These are phyloP conservation scores for Filobasidium wieringae DNA, from an alignment of 768 basidiomycete species.

Conservation along the genomic window DNA sequence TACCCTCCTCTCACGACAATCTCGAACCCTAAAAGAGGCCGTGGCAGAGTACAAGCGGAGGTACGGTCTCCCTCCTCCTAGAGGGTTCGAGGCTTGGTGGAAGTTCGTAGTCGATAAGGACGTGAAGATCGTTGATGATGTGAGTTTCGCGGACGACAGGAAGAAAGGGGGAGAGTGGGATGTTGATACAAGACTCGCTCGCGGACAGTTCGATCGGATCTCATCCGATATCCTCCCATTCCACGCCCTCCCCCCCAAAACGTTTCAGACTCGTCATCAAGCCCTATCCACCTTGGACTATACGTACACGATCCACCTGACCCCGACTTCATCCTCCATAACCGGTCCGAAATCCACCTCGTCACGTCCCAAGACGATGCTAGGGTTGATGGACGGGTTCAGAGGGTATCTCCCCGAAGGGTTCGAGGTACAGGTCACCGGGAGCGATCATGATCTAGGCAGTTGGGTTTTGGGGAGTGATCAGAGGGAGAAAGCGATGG, in stretches of 20 bases:
- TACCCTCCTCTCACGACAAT: slow-evolving; percentile 47
- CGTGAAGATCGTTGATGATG: slow-evolving; percentile 40
- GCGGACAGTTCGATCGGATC: slow-evolving; percentile 25
- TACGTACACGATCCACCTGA: slow-evolving; percentile 28
- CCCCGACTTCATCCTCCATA: slow-evolving; percentile 13
- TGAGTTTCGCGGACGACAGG: not conserved
- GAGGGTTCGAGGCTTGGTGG: slow-evolving; percentile 83
- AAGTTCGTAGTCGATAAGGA: slow-evolving; percentile 26
- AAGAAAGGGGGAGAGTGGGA: not conserved
- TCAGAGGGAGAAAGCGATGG: slow-evolving; percentile 31
- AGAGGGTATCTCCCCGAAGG: slow-evolving; percentile 23
- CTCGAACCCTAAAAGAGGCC: slow-evolving; percentile 61
- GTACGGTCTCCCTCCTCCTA: slow-evolving; percentile 67
- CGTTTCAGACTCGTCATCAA: slow-evolving; percentile 21
- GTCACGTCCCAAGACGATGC: slow-evolving; percentile 22
- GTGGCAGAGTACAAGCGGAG: slow-evolving; percentile 69
- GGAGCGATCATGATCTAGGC: slow-evolving; percentile 37
- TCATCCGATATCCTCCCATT: slow-evolving; percentile 32
- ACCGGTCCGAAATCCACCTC: slow-evolving; percentile 18
- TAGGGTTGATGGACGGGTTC: slow-evolving; percentile 28
- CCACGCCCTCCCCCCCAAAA: slow-evolving; percentile 26
- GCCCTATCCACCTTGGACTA: slow-evolving; percentile 21
- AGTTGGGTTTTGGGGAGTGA: slow-evolving; percentile 34
- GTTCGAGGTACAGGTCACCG: slow-evolving; percentile 28
- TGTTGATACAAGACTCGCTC: too few species aligned